Percentiles rank a stretch among this genome's conserved stretches.
Evolutionary conservation across 1,139 yeast species (phyloP).

Genomic region (Scheffersomyces titani): DNA sequence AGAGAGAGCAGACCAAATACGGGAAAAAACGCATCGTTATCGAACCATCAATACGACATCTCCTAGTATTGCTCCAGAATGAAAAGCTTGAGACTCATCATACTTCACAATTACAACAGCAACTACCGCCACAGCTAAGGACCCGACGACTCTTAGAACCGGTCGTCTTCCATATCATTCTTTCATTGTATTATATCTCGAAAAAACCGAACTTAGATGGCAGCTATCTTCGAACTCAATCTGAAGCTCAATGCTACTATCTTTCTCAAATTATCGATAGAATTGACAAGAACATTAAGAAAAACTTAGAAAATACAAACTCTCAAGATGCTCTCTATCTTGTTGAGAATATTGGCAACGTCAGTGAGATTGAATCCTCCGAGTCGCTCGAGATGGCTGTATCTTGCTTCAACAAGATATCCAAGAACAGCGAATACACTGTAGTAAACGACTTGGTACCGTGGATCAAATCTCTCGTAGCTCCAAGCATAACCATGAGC

Average conservation of each 20-base stretch:
- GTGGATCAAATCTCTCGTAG: conserved; percentile 32
- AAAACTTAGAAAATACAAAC: background rate
- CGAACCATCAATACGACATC: conserved; percentile 25
- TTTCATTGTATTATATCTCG: conserved; percentile 4
- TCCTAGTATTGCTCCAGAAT: conserved; percentile 27
- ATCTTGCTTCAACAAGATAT: conserved; percentile 7
- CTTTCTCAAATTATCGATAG: background rate
- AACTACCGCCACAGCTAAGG: conserved; percentile 2
- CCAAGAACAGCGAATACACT: conserved; percentile 1
- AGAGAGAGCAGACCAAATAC: conserved; percentile 20
- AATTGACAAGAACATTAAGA: background rate
- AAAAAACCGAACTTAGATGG: background rate
- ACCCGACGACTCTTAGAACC: conserved; percentile 13
- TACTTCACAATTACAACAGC: background rate
- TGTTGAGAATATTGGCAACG: background rate
- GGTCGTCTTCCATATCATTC: conserved; percentile 13
- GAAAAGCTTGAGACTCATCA: conserved; percentile 2
- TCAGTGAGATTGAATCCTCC: background rate
- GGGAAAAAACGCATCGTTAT: conserved; percentile 15
- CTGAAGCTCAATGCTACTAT: background rate
- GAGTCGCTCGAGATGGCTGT: conserved; percentile 7
- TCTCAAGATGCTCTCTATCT: background rate
- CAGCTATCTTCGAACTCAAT: background rate
- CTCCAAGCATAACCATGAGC: conserved; percentile 28
- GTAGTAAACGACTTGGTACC: conserved; percentile 15